A percentile compares a stretch with the other conserved stretches of the same genome.
Conservation (phyloP, 2,329 filamentous ascomycete species). For the Hypocreales sp. region DNA sequence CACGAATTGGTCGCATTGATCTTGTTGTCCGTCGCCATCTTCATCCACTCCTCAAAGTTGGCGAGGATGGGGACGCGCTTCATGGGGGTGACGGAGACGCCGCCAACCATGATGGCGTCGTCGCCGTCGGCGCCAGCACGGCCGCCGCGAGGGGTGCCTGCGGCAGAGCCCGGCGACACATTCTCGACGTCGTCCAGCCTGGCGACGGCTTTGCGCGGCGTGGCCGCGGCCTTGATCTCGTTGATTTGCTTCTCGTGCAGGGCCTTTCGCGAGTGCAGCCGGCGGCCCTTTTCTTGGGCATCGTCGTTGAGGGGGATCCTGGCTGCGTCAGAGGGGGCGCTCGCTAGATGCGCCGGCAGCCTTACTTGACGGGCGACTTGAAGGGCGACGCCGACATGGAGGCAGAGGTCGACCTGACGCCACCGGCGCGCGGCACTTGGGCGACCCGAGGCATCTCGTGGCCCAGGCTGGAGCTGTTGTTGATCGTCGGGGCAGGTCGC, state of each 20-base stretch:
- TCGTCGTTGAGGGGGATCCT: slow-evolving; percentile 97
- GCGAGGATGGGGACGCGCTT: slow-evolving; percentile 90
- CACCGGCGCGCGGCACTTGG: slow-evolving; percentile 34
- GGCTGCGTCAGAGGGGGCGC: too few relatives aligned
- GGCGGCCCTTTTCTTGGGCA: slow-evolving; percentile 75
- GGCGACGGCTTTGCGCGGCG: slow-evolving; percentile 47
- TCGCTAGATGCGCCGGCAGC: too few relatives aligned
- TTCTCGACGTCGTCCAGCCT: slow-evolving; percentile 44
- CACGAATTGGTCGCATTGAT: slow-evolving; percentile 97
- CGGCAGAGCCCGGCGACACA: slow-evolving; percentile 38
- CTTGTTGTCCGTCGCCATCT: slow-evolving; percentile 98
- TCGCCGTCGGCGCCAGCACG: slow-evolving; percentile 17
- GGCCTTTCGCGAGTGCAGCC: slow-evolving; percentile 74
- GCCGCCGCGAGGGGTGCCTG: slow-evolving; percentile 31
- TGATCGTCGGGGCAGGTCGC: too few relatives aligned
- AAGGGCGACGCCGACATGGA: slow-evolving; percentile 34
- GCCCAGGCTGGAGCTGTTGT: too few relatives aligned
- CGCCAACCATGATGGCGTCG: slow-evolving; percentile 48
- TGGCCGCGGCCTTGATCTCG: slow-evolving; percentile 62
- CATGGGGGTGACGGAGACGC: slow-evolving; percentile 77
- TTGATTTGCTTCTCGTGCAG: slow-evolving; percentile 85
- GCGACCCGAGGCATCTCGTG: slow-evolving; percentile 41
- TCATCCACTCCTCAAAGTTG: slow-evolving; percentile 99
- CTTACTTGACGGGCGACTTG: slow-evolving; percentile 42
- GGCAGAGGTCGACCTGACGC: slow-evolving; percentile 29